Evolutionary conservation across 2,329 filamentous ascomycete genomes (phyloP).

Genomic region (Aspergillus novoparasiticus): DNA sequence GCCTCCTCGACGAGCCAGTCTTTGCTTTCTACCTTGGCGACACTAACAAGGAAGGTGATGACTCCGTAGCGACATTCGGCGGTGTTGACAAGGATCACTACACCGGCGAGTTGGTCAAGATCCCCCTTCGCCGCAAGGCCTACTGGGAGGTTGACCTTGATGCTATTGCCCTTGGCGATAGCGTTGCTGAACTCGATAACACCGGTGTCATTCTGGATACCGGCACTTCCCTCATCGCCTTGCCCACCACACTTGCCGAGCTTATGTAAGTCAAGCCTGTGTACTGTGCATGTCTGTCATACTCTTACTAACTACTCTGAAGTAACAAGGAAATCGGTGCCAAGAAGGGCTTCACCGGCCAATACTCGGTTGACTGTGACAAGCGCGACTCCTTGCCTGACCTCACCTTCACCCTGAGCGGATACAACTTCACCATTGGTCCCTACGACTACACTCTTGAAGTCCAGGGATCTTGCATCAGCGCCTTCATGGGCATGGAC

Average conservation of each 20-base stretch:
- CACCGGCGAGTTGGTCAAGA: constrained; percentile 84
- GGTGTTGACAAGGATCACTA: constrained; percentile 81
- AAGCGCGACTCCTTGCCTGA: constrained; percentile 84
- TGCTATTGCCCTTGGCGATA: constrained; percentile 83
- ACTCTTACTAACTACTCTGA: constrained; percentile 15
- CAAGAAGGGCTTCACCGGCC: constrained; percentile 96
- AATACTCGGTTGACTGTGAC: constrained; percentile 90
- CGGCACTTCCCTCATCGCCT: constrained; percentile 94
- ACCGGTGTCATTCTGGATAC: constrained; percentile 98
- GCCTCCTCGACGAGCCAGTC: constrained; percentile 84
- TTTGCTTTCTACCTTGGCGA: constrained; percentile 96
- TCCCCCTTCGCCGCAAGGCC: constrained; percentile 95
- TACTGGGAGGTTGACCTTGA: constrained; percentile 99
- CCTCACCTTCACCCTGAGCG: constrained; percentile 84
- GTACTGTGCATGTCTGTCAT: not conserved
- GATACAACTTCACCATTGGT: constrained; percentile 89
- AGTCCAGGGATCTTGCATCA: constrained; percentile 93
- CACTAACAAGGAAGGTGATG: constrained; percentile 67
- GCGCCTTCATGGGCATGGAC: constrained; percentile 96
- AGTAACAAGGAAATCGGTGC: constrained; percentile 94
- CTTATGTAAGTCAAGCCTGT: constrained; percentile 65
- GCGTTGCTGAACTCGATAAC: constrained; percentile 85
- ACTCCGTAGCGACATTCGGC: constrained; percentile 88
- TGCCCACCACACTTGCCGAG: constrained; percentile 88
- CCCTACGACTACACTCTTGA: constrained; percentile 95